These are phyloP conservation scores for Akebia trifoliata DNA, from an alignment of 164 flowering plant genomes.

Conservation along the genomic window DNA sequence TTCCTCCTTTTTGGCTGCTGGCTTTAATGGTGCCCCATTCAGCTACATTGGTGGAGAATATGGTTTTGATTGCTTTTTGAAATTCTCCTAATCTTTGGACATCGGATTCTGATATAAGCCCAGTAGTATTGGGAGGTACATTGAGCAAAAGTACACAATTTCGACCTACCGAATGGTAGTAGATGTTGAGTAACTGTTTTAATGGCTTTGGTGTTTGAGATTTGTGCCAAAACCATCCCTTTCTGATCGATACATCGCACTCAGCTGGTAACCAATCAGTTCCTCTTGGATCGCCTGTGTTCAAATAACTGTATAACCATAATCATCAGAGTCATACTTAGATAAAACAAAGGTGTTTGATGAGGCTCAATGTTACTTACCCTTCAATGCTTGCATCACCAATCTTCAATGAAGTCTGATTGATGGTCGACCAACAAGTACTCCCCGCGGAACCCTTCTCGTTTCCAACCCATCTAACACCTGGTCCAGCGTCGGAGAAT, in stretches of 20 bases:
- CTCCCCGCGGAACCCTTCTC: constrained; percentile 73
- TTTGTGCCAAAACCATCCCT: constrained; percentile 95
- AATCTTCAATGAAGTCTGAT: constrained; percentile 51
- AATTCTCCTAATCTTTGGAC: constrained; percentile 48
- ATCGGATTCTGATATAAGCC: constrained; percentile 66
- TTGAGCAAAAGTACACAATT: constrained; percentile 77
- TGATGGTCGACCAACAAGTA: constrained; percentile 86
- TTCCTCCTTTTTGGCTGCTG: constrained; percentile 79
- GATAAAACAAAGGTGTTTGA: too few species aligned
- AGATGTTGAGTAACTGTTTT: constrained; percentile 57
- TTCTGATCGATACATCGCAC: constrained; percentile 84
- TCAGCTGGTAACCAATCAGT: constrained; percentile 81
- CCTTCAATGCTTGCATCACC: constrained; percentile 55
- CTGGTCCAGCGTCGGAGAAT: constrained; percentile 93
- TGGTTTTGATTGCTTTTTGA: constrained; percentile 46
- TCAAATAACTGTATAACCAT: constrained; percentile 50
- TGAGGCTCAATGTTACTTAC: too few species aligned
- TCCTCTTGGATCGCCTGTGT: constrained; percentile 68
- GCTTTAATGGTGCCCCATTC: constrained; percentile 33
- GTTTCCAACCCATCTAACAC: constrained; percentile 82
- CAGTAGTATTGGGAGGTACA: constrained; percentile 82
- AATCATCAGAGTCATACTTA: not conserved
- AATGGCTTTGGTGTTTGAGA: constrained; percentile 62
- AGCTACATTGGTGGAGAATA: constrained; percentile 58
- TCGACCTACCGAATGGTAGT: constrained; percentile 85